Evolutionary conservation across 2,329 filamentous ascomycete genomes (phyloP), one percentile per base, ranked within the genome.

Genomic region (Ophioceras dolichostomum): DNA sequence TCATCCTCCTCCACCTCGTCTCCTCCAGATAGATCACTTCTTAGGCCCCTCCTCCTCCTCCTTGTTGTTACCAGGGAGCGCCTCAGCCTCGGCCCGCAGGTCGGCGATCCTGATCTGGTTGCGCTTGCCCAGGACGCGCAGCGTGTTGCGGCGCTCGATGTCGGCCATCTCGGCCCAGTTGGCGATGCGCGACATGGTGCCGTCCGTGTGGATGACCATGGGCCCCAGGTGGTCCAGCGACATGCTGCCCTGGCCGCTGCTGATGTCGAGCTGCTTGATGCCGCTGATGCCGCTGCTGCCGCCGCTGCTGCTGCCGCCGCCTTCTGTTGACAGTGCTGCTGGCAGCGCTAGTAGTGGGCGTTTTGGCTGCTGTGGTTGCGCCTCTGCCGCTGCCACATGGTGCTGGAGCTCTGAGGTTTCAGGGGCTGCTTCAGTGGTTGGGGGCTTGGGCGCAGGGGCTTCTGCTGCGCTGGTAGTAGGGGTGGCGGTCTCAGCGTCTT

Each of bases 151-250:
- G 53, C 64, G 67, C 64, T 87, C 82, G 6, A 75, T 65, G 19
- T 75, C 73, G 2, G 71, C 70, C 82, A 87, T 85, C 45, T 76
- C 62, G 8, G 61, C 64, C 82, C 82, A 88, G 55, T 88, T 87
- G 26, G 68, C 59, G 47, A 88, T 82, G 24, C 81, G 69, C 39
- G 76, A 76, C 46, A 86, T 56, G 8, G 77, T 77, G 16, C 83
- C 83, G 55, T 88, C 79, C 42, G 65, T 62, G 54, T 85, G 82
- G 38, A 87, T 76, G 1, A 88, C 80, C 48, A 87, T 64, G 2
- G 83, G 83, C 0, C 83, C 82, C 18, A 87, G 61, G 42, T 74
- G 68, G 50, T 84, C 79, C 8, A 87, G 68, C 35, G 68, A 72
- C 31, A 82, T 65, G 12, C 58, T 39, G 36, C 53, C 53, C 38